Evolutionary conservation across 345 rosid species (phyloP).

Genomic region (Eucalyptus polyanthemos): DNA sequence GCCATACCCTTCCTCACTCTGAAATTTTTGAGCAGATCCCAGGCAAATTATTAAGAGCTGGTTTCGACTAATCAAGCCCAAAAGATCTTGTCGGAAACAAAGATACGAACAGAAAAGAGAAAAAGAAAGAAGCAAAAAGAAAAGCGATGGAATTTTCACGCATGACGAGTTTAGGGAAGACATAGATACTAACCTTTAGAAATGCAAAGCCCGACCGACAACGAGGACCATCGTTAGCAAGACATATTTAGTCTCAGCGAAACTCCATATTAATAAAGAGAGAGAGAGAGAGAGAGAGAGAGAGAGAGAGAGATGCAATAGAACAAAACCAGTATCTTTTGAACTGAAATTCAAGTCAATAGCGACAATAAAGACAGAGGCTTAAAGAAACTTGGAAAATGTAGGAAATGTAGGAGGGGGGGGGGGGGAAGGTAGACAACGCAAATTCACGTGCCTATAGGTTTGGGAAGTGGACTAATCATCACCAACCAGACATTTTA

Average conservation of each 20-base stretch:
- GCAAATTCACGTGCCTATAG: not conserved
- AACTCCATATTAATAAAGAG: not conserved
- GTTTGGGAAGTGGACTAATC: not conserved
- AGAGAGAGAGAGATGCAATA: not conserved
- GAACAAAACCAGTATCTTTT: not conserved
- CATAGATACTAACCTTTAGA: not conserved
- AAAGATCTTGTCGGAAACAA: not conserved
- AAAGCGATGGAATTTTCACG: not conserved
- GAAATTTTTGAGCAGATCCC: not conserved
- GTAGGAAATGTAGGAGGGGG: not conserved
- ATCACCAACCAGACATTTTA: not conserved
- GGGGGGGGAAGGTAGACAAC: not conserved
- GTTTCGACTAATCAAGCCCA: not conserved
- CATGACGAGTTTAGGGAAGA: not conserved
- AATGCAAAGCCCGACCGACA: not conserved
- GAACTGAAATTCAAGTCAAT: not conserved
- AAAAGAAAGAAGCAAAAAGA: not conserved
- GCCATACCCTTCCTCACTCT: not conserved
- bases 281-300: not conserved
- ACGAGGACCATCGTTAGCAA: not conserved
- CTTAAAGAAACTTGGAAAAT: not conserved
- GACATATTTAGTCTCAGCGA: not conserved
- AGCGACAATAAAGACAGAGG: not conserved
- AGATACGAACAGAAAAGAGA: not conserved
- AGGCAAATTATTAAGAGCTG: not conserved